These are phyloP conservation scores for Oropetium thomaeum DNA, from an alignment of 176 grass and related monocot species.

Conservation along the genomic window DNA sequence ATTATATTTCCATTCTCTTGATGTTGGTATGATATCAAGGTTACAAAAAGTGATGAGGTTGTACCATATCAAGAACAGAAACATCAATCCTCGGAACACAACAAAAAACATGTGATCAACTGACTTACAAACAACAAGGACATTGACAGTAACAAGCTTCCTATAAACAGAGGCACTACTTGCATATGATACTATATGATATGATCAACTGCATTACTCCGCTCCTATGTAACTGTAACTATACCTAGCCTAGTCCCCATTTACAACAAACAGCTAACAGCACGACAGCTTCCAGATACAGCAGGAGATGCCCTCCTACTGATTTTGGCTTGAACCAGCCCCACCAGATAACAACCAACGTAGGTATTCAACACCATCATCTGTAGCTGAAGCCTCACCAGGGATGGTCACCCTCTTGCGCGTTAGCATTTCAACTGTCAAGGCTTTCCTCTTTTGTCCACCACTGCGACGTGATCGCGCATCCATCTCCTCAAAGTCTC, in stretches of 20 bases:
- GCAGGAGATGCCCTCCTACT: neutral
- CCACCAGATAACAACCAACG: conserved; percentile 39
- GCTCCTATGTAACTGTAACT: neutral
- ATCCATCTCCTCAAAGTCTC: conserved; percentile 46
- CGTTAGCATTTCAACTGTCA: conserved; percentile 36
- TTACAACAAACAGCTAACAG: neutral
- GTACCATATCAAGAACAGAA: neutral
- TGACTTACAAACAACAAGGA: too few species aligned
- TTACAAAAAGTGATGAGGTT: too few species aligned
- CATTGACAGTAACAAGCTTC: neutral
- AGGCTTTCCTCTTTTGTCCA: conserved; percentile 41
- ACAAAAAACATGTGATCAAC: too few species aligned
- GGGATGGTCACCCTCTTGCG: conserved; percentile 50
- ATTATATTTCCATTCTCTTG: too few species aligned
- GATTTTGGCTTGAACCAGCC: neutral
- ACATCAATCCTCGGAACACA: too few species aligned
- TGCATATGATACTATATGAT: too few species aligned
- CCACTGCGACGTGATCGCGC: conserved; percentile 27
- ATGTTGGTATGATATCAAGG: too few species aligned
- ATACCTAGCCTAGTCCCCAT: neutral
- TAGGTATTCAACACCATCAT: conserved; percentile 37
- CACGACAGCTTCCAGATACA: conserved; percentile 1
- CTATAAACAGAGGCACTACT: neutral
- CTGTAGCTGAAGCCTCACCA: neutral
- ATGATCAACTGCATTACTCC: too few species aligned